Evolutionary conservation across 1,284 basidiomycete genomes (phyloP).

Genomic region (Agaricales sp.): DNA sequence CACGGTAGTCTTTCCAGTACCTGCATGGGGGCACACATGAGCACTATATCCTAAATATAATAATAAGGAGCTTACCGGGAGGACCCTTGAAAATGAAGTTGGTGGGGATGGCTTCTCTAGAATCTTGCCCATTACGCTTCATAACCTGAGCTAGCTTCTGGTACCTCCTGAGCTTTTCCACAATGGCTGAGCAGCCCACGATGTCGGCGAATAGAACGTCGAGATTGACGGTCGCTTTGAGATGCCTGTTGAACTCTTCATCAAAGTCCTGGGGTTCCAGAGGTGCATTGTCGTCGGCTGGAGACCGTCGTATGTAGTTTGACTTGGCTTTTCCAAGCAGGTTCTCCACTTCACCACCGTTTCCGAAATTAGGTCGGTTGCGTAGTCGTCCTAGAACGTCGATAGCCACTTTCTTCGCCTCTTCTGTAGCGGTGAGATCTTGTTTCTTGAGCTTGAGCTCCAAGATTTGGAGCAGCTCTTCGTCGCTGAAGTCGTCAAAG

Average conservation of each 20-base stretch:
- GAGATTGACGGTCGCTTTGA: slow-evolving; percentile 39
- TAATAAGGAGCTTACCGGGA: slow-evolving; percentile 32
- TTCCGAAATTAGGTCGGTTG: slow-evolving; percentile 56
- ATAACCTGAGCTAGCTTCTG: slow-evolving; percentile 38
- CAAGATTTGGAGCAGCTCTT: slow-evolving; percentile 39
- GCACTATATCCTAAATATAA: not conserved
- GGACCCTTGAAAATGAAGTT: slow-evolving; percentile 66
- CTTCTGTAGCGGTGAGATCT: slow-evolving; percentile 42
- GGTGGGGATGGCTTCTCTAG: slow-evolving; percentile 43
- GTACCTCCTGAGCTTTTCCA: slow-evolving; percentile 35
- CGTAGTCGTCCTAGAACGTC: slow-evolving; percentile 39
- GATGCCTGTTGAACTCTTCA: slow-evolving; percentile 38
- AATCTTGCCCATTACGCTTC: slow-evolving; percentile 31
- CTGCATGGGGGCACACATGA: slow-evolving; percentile 14
- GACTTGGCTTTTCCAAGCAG: slow-evolving; percentile 42
- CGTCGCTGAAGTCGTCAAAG: slow-evolving; percentile 53
- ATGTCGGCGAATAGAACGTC: slow-evolving; percentile 48
- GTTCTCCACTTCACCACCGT: slow-evolving; percentile 61
- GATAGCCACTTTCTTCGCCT: slow-evolving; percentile 44
- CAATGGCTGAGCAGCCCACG: slow-evolving; percentile 45
- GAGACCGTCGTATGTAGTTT: slow-evolving; percentile 34
- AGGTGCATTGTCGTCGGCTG: slow-evolving; percentile 17
- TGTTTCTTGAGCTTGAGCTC: slow-evolving; percentile 45
- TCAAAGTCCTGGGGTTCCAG: slow-evolving; percentile 54
- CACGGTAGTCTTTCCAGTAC: slow-evolving; percentile 39